phyloP scores from a whole-genome alignment of 768 basidiomycete species.

The Suillus paluster region DNA sequence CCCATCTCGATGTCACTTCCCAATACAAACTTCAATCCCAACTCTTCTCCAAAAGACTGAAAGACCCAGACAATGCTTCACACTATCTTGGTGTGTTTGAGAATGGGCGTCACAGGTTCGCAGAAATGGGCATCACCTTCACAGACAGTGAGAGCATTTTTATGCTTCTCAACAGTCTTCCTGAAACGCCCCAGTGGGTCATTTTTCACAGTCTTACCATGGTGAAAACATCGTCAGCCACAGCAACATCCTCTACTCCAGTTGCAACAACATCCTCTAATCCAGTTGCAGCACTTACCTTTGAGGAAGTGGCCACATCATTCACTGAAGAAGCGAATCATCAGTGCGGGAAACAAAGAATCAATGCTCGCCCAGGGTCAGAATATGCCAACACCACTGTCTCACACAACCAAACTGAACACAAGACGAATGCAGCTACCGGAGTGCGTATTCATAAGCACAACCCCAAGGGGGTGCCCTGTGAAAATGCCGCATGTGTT shows the following conservation, averaged over 20 bases:
- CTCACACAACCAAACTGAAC: background rate
- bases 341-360: too few relatives aligned
- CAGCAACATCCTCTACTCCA: too few relatives aligned
- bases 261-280: too few relatives aligned
- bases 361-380: background rate
- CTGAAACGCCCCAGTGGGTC: background rate
- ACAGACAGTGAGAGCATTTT: background rate
- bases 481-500: background rate
- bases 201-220: background rate
- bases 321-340: too few relatives aligned
- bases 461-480: background rate
- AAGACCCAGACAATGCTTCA: too few relatives aligned
- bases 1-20: background rate
- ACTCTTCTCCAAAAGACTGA: too few relatives aligned
- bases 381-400: background rate
- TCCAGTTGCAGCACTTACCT: too few relatives aligned
- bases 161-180: conserved; percentile 4
- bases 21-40: too few relatives aligned
- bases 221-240: too few relatives aligned
- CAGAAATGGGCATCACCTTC: background rate
- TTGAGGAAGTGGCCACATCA: too few relatives aligned
- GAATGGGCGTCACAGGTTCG: too few relatives aligned
- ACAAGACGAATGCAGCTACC: background rate
- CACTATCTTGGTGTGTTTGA: too few relatives aligned
- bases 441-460: background rate